Conservation (phyloP, 139 green algal species). For the Chlorella sorokiniana region DNA sequence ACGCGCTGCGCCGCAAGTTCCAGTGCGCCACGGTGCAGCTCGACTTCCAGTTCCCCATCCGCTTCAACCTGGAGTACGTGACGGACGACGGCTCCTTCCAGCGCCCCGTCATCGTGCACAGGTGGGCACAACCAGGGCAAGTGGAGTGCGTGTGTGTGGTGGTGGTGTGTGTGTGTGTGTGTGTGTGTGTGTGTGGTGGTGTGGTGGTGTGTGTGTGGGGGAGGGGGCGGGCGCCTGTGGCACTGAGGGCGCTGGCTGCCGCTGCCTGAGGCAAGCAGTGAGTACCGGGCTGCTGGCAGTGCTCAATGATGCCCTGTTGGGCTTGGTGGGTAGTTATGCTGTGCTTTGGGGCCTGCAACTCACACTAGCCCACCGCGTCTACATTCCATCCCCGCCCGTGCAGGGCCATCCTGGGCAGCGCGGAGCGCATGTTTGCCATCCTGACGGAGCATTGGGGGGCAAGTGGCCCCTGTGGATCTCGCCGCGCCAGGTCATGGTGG, state of each 20-base stretch:
- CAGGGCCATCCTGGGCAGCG: slow-evolving; percentile 44
- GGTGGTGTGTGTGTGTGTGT: too few relatives aligned
- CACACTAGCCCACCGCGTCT: too few relatives aligned
- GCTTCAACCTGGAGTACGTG: slow-evolving; percentile 80
- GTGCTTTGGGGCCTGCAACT: too few relatives aligned
- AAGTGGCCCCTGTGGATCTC: slow-evolving; percentile 99
- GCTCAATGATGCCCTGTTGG: too few relatives aligned
- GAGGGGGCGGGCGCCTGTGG: too few relatives aligned
- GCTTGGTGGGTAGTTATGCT: too few relatives aligned
- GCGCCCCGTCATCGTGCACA: slow-evolving; percentile 96
- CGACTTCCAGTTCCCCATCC: slow-evolving; percentile 99
- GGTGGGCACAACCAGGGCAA: neutral
- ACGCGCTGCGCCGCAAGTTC: slow-evolving; percentile 95
- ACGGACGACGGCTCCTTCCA: slow-evolving; percentile 62
- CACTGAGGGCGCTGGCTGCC: too few relatives aligned
- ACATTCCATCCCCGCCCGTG: neutral
- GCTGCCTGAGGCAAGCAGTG: too few relatives aligned
- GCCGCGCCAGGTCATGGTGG: slow-evolving; percentile 96
- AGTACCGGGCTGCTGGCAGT: too few relatives aligned
- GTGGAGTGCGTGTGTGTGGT: too few relatives aligned
- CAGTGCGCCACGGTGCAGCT: slow-evolving; percentile 99
- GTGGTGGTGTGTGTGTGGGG: too few relatives aligned
- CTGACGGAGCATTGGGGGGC: slow-evolving; percentile 97
- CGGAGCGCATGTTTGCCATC: slow-evolving; percentile 99
- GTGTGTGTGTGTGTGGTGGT: too few relatives aligned